phyloP scores from a whole-genome alignment of 140 eudicot genomes.

The Oenanthe javanica region DNA sequence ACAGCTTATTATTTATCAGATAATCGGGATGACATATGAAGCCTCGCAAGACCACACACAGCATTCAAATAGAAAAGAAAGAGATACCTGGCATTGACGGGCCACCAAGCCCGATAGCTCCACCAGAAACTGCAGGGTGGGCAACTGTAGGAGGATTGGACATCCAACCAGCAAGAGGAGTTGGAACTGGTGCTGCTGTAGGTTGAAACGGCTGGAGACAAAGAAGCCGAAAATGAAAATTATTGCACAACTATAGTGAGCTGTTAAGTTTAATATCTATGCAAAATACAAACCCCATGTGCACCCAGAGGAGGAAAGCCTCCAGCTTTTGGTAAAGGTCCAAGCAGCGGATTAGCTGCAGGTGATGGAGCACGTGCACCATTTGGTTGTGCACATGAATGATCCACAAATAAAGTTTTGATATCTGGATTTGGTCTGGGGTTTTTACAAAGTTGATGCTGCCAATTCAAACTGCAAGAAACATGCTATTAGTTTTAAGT shows the following conservation, averaged over 20 bases:
- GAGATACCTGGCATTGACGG: constrained; percentile 16
- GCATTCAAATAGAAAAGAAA: neutral
- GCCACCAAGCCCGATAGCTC: constrained; percentile 17
- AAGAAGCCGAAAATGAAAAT: neutral
- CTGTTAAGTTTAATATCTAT: neutral
- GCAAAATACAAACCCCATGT: constrained; percentile 15
- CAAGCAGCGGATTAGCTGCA: constrained; percentile 15
- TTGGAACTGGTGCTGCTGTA: constrained; percentile 18
- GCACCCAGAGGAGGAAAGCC: constrained; percentile 26
- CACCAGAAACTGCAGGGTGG: constrained; percentile 20
- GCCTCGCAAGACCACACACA: neutral
- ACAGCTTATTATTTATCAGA: neutral
- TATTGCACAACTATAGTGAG: neutral
- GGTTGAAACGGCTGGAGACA: constrained; percentile 22
- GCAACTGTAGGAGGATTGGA: constrained; percentile 21
- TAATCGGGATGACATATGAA: neutral
- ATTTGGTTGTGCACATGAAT: constrained; percentile 23
- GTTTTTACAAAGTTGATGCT: constrained; percentile 25
- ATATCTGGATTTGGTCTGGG: constrained; percentile 26
- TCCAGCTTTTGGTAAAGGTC: constrained; percentile 19
- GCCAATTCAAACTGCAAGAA: constrained; percentile 28
- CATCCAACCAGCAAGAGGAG: constrained; percentile 27
- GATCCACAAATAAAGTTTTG: constrained; percentile 23
- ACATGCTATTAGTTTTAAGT: constrained; percentile 1
- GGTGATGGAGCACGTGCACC: constrained; percentile 24